Conservation (phyloP, 371 early-diverging fungal species). For the Mucor ambiguus region DNA sequence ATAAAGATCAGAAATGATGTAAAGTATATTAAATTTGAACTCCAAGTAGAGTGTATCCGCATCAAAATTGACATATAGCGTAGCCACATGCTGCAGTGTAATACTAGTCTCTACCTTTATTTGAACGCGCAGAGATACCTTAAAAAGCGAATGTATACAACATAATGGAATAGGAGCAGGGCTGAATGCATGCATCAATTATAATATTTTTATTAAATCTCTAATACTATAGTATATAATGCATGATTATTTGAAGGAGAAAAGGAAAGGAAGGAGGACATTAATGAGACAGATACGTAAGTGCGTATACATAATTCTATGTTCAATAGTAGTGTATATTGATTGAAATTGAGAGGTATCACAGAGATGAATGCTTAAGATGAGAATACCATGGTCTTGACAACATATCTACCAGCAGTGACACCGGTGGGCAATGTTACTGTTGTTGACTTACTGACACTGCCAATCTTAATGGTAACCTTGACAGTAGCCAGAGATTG, state of each 20-base stretch:
- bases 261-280: neutral
- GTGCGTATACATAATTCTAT: neutral
- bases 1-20: too few relatives aligned
- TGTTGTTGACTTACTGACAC: neutral
- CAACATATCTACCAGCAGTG: constrained; percentile 11
- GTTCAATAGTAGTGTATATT: neutral
- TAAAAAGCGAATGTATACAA: too few relatives aligned
- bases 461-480: constrained; percentile 9
- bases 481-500: constrained; percentile 20
- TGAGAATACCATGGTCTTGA: constrained; percentile 11
- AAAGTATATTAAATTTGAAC: too few relatives aligned
- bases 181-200: too few relatives aligned
- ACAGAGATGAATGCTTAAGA: neutral
- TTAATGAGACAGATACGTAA: neutral
- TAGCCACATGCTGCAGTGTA: too few relatives aligned
- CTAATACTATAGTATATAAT: neutral
- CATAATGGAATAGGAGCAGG: too few relatives aligned
- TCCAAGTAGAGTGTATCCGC: too few relatives aligned
- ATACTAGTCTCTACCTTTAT: too few relatives aligned
- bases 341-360: neutral
- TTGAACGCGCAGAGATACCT: too few relatives aligned
- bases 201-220: neutral
- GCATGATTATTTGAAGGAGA: neutral
- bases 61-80: too few relatives aligned
- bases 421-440: constrained; percentile 17